These are phyloP conservation scores for Pichia norvegensis DNA, from an alignment of 1,139 yeast species.

Conservation along the genomic window DNA sequence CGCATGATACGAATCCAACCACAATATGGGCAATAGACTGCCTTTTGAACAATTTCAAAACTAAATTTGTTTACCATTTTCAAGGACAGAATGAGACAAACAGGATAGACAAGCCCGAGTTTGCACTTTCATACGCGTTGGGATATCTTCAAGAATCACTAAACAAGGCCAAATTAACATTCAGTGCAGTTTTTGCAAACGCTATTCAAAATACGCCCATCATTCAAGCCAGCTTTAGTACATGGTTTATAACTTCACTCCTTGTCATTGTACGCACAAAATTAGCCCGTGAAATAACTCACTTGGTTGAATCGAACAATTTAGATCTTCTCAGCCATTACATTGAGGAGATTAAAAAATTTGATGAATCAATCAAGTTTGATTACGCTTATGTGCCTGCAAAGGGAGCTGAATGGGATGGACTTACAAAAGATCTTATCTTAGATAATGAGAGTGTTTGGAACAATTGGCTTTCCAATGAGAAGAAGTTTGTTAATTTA, in stretches of 20 bases:
- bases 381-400: constrained; percentile 40
- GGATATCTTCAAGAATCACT: constrained; percentile 42
- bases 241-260: constrained; percentile 50
- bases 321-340: constrained; percentile 54
- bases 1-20: not conserved
- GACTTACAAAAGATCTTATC: constrained; percentile 47
- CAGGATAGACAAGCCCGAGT: constrained; percentile 68
- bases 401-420: constrained; percentile 38
- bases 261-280: constrained; percentile 46
- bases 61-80: constrained; percentile 72
- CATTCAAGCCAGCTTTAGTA: constrained; percentile 23
- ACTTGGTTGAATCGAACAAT: constrained; percentile 17
- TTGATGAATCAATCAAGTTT: constrained; percentile 49
- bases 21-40: constrained; percentile 19
- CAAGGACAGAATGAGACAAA: constrained; percentile 55
- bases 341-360: constrained; percentile 49
- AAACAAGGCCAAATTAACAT: constrained; percentile 30
- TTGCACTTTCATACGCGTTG: constrained; percentile 56
- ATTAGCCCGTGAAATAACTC: constrained; percentile 29
- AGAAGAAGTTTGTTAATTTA: constrained; percentile 46
- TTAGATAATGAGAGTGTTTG: constrained; percentile 37
- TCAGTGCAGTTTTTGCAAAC: constrained; percentile 7
- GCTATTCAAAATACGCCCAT: constrained; percentile 19
- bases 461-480: constrained; percentile 63
- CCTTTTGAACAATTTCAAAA: constrained; percentile 33